Percentiles rank a stretch among this genome's conserved stretches.
These are phyloP conservation scores for Wickerhamiella vanderwaltii DNA, from an alignment of 805 yeast species.

Conservation along the genomic window DNA sequence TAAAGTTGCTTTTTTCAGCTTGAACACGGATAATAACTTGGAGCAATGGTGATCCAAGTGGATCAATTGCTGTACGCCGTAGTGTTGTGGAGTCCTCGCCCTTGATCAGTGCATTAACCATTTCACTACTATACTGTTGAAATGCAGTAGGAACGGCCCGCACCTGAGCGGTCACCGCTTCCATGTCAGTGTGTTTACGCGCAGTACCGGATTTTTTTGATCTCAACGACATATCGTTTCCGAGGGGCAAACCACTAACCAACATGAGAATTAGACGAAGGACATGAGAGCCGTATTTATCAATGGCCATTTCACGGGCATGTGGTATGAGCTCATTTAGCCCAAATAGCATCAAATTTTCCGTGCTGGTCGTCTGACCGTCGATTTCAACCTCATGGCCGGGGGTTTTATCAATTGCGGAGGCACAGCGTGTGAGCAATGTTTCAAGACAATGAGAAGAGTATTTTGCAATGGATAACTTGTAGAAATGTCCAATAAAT, in stretches of 20 bases:
- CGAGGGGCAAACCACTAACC: constrained; percentile 64
- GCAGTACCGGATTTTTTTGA: constrained; percentile 75
- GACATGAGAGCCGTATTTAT: constrained; percentile 83
- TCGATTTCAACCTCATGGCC: constrained; percentile 19
- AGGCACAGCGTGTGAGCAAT: constrained; percentile 59
- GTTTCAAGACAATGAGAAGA: constrained; percentile 92
- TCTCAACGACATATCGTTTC: constrained; percentile 57
- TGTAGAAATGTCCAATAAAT: constrained; percentile 63
- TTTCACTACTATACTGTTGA: constrained; percentile 30
- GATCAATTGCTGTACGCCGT: constrained; percentile 65
- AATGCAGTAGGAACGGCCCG: constrained; percentile 63
- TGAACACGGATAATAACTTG: constrained; percentile 17
- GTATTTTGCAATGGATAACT: constrained; percentile 73
- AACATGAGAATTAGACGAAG: constrained; percentile 60
- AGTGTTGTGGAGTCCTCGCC: constrained; percentile 35
- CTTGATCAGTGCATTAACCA: constrained; percentile 23
- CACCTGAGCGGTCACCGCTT: constrained; percentile 30
- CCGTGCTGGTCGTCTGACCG: constrained; percentile 42
- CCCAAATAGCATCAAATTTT: constrained; percentile 35
- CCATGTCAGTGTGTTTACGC: constrained; percentile 46
- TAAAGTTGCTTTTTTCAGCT: constrained; percentile 4
- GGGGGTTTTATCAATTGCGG: constrained; percentile 58
- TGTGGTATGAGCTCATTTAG: constrained; percentile 51
- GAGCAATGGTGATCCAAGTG: constrained; percentile 76
- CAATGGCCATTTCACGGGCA: constrained; percentile 46